Base-by-base conservation (phyloP, 108 stramenopile genomes). In the Cyclotella atomus region DNA sequence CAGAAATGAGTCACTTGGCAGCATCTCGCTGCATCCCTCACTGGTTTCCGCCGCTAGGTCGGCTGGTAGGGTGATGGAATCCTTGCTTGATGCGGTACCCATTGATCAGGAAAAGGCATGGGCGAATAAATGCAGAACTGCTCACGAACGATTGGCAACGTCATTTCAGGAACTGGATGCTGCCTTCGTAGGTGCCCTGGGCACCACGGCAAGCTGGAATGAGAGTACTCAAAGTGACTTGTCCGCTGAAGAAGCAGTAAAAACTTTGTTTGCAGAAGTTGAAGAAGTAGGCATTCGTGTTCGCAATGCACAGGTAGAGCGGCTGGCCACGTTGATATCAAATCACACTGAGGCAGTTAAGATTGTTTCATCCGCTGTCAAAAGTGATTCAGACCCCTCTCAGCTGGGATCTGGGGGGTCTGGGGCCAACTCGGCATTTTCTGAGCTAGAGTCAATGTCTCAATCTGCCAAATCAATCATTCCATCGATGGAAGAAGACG, bases 51-150 rank as follows among this genome's bases (percentile, higher is more conserved):
- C 87, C 49, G 92, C 92, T 15, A 71, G 90, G n/a, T 81, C 87
- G 2, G 86, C 89, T 36, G 92, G 92, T 17, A 75, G 92, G 50
- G 77, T 88, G 15, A 88, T 94, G 89, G 88, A 91, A 73, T 84
- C 88, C 0, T 73, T 94, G 46, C 38, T 94, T 3, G 92, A 94
- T 69, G 88, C 90, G 1, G 92, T 94, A n/a, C 92, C 92, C n/a
- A 84, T 94, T 0, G 92, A 94, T 50, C 79, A 83, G 35, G 92
- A 94, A 66, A 69, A 83, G 55, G 77, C 82, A 34, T 94, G 92
- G 92, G 86, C 88, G 10, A 73, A 65, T 30, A 90, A 90, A 67
- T 94, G 92, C 52, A 83, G 83, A 70, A 84, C 63, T 35, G 88
- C 90, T 17, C 88, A 91, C 38, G 83, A 89, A 64, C 75, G 90